phyloP scores from a whole-genome alignment of 2,329 filamentous ascomycete genomes.

The Xylaria sp. region DNA sequence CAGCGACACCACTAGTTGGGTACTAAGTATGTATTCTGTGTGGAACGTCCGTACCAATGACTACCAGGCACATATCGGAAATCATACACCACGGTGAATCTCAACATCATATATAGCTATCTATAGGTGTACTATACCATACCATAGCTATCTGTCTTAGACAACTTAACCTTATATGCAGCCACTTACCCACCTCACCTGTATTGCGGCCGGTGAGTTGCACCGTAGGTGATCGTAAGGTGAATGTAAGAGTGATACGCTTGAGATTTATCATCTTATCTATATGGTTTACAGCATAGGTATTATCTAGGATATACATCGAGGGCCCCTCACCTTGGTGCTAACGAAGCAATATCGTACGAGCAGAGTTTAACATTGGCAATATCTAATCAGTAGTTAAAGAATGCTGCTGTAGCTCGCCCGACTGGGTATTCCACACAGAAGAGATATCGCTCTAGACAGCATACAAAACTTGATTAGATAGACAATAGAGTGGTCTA shows the following conservation, averaged over 20 bases:
- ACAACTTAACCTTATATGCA: neutral
- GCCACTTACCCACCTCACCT: neutral
- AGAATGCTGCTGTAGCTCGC: neutral
- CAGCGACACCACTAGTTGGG: neutral
- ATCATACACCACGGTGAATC: constrained; percentile 13
- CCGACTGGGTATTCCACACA: neutral
- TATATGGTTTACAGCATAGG: neutral
- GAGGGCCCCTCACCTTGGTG: neutral
- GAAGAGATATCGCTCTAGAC: constrained; percentile 3
- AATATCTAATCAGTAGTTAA: neutral
- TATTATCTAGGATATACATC: neutral
- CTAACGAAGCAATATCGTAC: constrained; percentile 4
- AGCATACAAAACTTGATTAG: neutral
- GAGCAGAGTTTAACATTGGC: neutral
- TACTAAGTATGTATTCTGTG: neutral
- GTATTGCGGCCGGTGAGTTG: neutral
- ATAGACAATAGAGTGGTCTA: neutral
- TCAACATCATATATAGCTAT: neutral
- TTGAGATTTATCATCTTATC: neutral
- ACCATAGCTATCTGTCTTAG: neutral
- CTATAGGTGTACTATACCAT: neutral
- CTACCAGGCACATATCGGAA: neutral
- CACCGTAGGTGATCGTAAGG: neutral
- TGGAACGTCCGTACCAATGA: neutral
- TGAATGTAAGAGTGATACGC: constrained; percentile 1